phyloP scores from a whole-genome alignment of 768 basidiomycete species.

The Dacryopinax primogenitus region DNA sequence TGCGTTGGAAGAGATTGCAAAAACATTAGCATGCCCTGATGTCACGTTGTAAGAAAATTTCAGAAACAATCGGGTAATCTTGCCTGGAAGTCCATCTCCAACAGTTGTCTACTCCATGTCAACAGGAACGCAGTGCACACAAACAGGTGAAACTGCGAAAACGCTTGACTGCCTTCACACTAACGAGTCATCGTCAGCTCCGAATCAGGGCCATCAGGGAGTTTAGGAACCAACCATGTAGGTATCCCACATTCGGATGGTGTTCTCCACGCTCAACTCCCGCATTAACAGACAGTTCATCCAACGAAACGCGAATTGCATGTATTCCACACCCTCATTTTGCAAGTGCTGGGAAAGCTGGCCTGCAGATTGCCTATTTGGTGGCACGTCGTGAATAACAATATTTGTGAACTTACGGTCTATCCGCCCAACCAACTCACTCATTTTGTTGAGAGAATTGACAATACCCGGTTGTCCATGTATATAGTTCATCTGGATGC shows the following conservation, averaged over 20 bases:
- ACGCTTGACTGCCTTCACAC: conserved; percentile 96
- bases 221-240: conserved; percentile 57
- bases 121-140: conserved; percentile 97
- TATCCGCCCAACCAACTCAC: conserved; percentile 79
- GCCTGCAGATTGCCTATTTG: conserved; percentile 35
- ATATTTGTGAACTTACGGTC: conserved; percentile 43
- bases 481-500: conserved; percentile 98
- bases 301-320: conserved; percentile 99
- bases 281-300: conserved; percentile 99
- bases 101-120: conserved; percentile 84
- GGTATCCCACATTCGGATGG: conserved; percentile 99
- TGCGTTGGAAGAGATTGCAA: conserved; percentile 85
- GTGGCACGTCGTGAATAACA: neutral
- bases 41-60: neutral
- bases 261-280: conserved; percentile 92
- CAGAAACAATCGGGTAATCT: conserved; percentile 18
- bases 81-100: conserved; percentile 97
- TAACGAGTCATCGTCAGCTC: conserved; percentile 27
- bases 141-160: conserved; percentile 96
- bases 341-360: conserved; percentile 80
- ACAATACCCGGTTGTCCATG: conserved; percentile 94
- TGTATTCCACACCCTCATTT: conserved; percentile 89
- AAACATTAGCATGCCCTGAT: conserved; percentile 96
- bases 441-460: conserved; percentile 84
- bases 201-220: too few species aligned